Conservation (phyloP, 2,329 filamentous ascomycete genomes). For the Harringtonia aguacate region DNA sequence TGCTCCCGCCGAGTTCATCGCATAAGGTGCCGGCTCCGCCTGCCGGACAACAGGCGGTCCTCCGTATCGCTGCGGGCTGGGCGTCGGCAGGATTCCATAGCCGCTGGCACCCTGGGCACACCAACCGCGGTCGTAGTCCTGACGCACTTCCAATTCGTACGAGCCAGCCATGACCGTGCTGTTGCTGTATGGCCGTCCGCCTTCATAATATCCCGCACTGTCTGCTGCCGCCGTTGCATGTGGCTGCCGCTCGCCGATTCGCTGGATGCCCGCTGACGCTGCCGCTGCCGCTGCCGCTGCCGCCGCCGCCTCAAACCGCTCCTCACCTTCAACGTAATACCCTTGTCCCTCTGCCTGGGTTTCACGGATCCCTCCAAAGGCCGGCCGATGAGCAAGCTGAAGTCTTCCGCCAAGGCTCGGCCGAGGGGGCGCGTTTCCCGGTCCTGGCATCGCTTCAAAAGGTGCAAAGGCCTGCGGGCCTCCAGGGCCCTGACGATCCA, state of each 20-base stretch:
- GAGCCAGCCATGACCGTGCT: conserved; percentile 1
- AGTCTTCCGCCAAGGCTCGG: conserved; percentile 11
- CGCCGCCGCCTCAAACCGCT: not conserved
- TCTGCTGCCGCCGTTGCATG: not conserved
- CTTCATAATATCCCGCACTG: not conserved
- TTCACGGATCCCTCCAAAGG: conserved; percentile 23
- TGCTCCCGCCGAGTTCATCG: not conserved
- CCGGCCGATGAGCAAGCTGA: conserved; percentile 19
- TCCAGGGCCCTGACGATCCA: not conserved
- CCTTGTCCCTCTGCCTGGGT: conserved; percentile 12
- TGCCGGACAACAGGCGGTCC: conserved; percentile 1
- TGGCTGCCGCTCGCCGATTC: too few species aligned
- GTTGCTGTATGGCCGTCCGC: not conserved
- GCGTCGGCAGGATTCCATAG: conserved; percentile 4
- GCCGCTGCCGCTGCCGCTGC: not conserved
- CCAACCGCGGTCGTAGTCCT: conserved; percentile 1
- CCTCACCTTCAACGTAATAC: not conserved
- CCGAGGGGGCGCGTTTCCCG: conserved; percentile 5
- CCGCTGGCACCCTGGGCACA: not conserved
- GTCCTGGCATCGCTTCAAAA: not conserved
- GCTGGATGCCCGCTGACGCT: too few species aligned
- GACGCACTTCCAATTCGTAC: not conserved
- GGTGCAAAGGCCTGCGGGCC: not conserved
- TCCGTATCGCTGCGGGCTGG: conserved; percentile 4
- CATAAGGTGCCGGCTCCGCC: conserved; percentile 5